A percentile compares a stretch with the other conserved stretches of the same genome.
phyloP scores from a whole-genome alignment of 495 filamentous ascomycete species.

The Saxophila tyrrhenica region DNA sequence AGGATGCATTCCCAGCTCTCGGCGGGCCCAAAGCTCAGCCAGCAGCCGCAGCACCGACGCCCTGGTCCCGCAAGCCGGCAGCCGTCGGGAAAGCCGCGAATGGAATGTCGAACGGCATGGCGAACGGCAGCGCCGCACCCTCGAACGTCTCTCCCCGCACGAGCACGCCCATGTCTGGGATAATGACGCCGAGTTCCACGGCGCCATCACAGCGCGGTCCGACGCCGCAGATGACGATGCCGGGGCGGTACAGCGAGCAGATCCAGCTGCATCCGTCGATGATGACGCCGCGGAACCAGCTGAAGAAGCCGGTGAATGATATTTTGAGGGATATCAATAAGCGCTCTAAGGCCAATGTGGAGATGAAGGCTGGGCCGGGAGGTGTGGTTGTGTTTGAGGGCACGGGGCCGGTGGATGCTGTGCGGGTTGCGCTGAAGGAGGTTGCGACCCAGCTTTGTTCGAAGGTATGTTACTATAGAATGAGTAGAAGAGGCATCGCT shows the following conservation, averaged over 20 bases:
- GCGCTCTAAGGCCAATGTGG: conserved; percentile 72
- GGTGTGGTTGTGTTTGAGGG: conserved; percentile 68
- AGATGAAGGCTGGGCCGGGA: conserved; percentile 51
- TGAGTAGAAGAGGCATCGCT: conserved; percentile 1
- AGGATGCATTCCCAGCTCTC: conserved; percentile 82
- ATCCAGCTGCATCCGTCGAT: conserved; percentile 60
- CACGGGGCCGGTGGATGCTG: conserved; percentile 62
- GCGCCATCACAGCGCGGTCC: conserved; percentile 24
- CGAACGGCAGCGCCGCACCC: conserved; percentile 32
- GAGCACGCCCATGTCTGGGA: conserved; percentile 49
- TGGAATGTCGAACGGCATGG: conserved; percentile 39
- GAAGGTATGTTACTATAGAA: conserved; percentile 46
- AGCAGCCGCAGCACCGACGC: conserved; percentile 44
- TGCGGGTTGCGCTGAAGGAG: conserved; percentile 74
- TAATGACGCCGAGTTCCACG: conserved; percentile 43
- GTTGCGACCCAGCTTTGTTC: conserved; percentile 71
- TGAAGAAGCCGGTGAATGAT: conserved; percentile 73
- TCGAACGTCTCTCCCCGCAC: conserved; percentile 37
- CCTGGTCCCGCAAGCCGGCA: conserved; percentile 55
- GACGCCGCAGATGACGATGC: conserved; percentile 48
- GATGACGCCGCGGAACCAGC: conserved; percentile 56
- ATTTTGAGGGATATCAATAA: conserved; percentile 79
- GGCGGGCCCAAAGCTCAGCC: conserved; percentile 55
- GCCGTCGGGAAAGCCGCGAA: conserved; percentile 50
- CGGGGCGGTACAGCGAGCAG: conserved; percentile 65